Evolutionary conservation across 1,284 basidiomycete genomes (phyloP).

Genomic region (Ceraceosorus guamensis): DNA sequence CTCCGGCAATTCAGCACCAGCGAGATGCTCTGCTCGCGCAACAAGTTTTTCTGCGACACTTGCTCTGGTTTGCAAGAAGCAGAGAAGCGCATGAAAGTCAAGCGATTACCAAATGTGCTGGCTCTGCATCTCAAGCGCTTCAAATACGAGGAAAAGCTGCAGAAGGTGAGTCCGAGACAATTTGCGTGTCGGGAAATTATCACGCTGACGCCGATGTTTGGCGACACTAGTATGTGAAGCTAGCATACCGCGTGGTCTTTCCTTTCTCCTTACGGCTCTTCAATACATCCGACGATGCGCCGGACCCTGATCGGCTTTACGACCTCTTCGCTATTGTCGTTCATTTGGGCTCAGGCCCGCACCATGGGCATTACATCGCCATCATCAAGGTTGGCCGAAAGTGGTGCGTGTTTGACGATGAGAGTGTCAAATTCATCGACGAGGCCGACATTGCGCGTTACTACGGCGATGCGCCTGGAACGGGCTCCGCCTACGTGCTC

Average conservation of each 20-base stretch:
- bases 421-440: constrained; percentile 76
- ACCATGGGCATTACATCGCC: constrained; percentile 95
- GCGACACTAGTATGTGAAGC: constrained; percentile 69
- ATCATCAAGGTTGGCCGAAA: constrained; percentile 72
- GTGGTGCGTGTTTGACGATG: constrained; percentile 95
- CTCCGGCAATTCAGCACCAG: constrained; percentile 90
- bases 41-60: constrained; percentile 97
- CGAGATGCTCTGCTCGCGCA: constrained; percentile 94
- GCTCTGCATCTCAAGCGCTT: constrained; percentile 94
- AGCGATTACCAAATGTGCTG: constrained; percentile 84
- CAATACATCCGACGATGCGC: constrained; percentile 89
- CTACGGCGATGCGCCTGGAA: constrained; percentile 74
- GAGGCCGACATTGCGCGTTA: constrained; percentile 86
- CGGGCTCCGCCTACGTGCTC: constrained; percentile 88
- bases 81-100: constrained; percentile 98
- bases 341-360: constrained; percentile 89
- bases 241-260: constrained; percentile 91
- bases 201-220: background rate
- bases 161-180: constrained; percentile 33
- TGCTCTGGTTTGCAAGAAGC: constrained; percentile 96
- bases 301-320: constrained; percentile 77
- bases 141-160: constrained; percentile 86
- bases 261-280: constrained; percentile 87
- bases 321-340: constrained; percentile 92
- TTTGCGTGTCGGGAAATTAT: background rate